Evolutionary conservation across 257 asterid genomes (phyloP).

Genomic region (Solanum piurae): DNA sequence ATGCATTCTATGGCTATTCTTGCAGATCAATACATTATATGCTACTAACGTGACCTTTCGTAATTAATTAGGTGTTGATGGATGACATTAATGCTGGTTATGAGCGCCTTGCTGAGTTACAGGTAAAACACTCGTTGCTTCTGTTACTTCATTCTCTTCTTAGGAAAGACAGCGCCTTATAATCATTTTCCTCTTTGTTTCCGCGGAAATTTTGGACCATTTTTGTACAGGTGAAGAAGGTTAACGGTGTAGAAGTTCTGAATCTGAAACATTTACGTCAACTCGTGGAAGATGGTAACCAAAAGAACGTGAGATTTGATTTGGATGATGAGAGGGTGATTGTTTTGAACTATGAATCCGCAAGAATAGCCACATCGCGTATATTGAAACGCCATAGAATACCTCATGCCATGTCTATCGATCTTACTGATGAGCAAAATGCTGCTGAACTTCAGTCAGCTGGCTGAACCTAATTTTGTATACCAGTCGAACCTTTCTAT

Average conservation of each 20-base stretch:
- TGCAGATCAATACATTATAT: neutral
- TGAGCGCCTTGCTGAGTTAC: constrained; percentile 93
- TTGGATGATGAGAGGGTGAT: constrained; percentile 89
- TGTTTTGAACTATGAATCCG: constrained; percentile 55
- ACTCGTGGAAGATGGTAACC: constrained; percentile 64
- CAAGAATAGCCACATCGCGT: constrained; percentile 70
- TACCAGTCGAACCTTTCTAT: neutral
- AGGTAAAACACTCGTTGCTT: constrained; percentile 33
- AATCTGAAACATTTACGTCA: constrained; percentile 70
- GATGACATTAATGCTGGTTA: constrained; percentile 93
- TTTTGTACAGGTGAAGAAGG: constrained; percentile 73
- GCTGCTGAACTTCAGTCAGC: constrained; percentile 27
- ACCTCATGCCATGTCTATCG: constrained; percentile 59
- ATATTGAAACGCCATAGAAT: constrained; percentile 78
- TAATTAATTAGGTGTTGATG: constrained; percentile 49
- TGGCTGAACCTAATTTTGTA: constrained; percentile 24
- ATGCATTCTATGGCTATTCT: too few relatives aligned
- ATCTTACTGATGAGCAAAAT: constrained; percentile 43
- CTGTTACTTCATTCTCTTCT: neutral
- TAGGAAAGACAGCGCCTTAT: neutral
- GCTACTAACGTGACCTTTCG: neutral
- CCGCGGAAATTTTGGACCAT: neutral
- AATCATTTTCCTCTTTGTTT: neutral
- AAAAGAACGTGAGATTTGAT: constrained; percentile 61
- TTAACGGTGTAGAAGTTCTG: constrained; percentile 57